phyloP scores from a whole-genome alignment of 1,284 basidiomycete species.

The Ustilago crameri region DNA sequence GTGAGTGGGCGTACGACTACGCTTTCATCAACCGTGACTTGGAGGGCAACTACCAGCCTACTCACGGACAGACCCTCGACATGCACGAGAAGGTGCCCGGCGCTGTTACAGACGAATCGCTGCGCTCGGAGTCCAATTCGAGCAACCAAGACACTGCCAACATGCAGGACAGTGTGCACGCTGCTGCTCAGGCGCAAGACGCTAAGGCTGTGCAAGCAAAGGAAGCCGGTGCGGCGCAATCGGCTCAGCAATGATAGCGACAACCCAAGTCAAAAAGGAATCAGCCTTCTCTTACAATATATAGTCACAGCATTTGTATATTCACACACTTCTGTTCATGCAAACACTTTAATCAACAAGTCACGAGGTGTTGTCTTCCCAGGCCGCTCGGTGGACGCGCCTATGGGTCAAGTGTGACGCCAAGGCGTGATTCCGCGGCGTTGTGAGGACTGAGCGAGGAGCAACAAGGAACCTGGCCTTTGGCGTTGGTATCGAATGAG shows the following conservation, averaged over 20 bases:
- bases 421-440: too few species aligned
- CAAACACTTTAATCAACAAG: not conserved
- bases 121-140: constrained; percentile 11
- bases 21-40: constrained; percentile 60
- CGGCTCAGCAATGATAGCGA: not conserved
- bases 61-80: constrained; percentile 48
- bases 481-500: too few species aligned
- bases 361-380: too few species aligned
- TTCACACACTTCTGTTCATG: not conserved
- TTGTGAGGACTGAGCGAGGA: too few species aligned
- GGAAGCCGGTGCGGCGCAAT: not conserved
- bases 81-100: constrained; percentile 50
- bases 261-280: too few species aligned
- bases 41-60: constrained; percentile 59
- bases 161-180: not conserved
- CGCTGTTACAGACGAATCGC: constrained; percentile 23
- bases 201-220: not conserved
- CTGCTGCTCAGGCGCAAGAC: not conserved
- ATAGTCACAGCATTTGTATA: constrained; percentile 1
- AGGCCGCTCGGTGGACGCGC: too few species aligned
- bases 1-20: constrained; percentile 71
- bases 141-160: constrained; percentile 16
- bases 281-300: too few species aligned
- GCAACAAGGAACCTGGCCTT: too few species aligned
- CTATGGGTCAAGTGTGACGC: too few species aligned